phyloP scores from a whole-genome alignment of 2,329 filamentous ascomycete genomes.

The Botrytis fabae region DNA sequence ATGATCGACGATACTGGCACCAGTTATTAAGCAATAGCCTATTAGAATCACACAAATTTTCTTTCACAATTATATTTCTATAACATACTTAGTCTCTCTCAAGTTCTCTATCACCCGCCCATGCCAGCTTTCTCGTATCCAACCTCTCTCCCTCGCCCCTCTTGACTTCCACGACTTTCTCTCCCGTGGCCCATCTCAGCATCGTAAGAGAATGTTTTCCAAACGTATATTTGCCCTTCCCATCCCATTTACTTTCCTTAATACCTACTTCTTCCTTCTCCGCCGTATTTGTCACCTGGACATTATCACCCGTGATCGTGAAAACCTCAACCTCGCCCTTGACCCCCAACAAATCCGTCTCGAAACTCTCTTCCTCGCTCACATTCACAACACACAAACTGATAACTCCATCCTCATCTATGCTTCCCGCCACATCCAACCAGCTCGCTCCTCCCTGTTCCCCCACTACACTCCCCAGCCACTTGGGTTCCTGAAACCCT shows the following conservation, averaged over 20 bases:
- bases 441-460: conserved; percentile 58
- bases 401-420: conserved; percentile 59
- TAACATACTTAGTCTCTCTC: conserved; percentile 5
- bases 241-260: conserved; percentile 63
- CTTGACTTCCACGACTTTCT: conserved; percentile 34
- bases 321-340: conserved; percentile 58
- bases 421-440: conserved; percentile 65
- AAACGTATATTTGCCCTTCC: conserved; percentile 62
- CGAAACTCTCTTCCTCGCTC: conserved; percentile 58
- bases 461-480: conserved; percentile 65
- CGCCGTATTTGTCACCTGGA: conserved; percentile 62
- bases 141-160: conserved; percentile 31
- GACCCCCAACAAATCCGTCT: conserved; percentile 59
- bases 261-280: conserved; percentile 63
- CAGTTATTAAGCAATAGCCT: not conserved
- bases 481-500: conserved; percentile 64
- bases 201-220: conserved; percentile 70
- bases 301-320: conserved; percentile 58
- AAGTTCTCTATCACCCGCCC: conserved; percentile 26
- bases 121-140: conserved; percentile 38
- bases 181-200: conserved; percentile 51
- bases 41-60: not conserved
- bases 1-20: not conserved
- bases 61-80: not conserved
- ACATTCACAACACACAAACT: conserved; percentile 75